phyloP scores from a whole-genome alignment of 768 basidiomycete species.

The Trametes sanguinea region DNA sequence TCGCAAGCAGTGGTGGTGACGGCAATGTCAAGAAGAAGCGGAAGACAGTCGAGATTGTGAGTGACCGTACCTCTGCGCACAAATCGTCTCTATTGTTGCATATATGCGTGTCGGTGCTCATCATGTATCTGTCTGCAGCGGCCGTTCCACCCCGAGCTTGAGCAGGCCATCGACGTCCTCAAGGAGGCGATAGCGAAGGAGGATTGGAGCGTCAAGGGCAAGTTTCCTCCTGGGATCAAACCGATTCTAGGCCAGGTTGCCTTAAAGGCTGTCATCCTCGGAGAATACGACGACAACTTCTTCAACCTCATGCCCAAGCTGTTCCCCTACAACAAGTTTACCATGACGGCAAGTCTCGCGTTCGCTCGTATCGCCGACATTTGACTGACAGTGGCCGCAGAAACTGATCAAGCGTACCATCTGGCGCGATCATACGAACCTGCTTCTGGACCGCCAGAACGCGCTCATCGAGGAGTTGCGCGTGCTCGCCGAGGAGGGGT shows the following conservation, averaged over 20 bases:
- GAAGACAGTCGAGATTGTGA: conserved; percentile 66
- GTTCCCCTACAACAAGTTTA: conserved; percentile 95
- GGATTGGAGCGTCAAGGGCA: conserved; percentile 78
- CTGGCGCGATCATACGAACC: conserved; percentile 67
- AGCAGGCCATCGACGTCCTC: conserved; percentile 59
- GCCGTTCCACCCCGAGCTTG: conserved; percentile 72
- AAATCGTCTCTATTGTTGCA: neutral
- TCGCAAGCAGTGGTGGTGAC: conserved; percentile 15
- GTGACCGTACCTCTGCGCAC: conserved; percentile 25
- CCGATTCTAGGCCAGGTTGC: conserved; percentile 72
- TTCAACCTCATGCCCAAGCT: conserved; percentile 85
- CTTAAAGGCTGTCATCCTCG: conserved; percentile 74
- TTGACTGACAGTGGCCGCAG: conserved; percentile 38
- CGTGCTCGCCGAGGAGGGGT: conserved; percentile 62
- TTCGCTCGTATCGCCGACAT: neutral
- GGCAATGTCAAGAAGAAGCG: conserved; percentile 60
- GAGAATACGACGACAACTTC: conserved; percentile 90
- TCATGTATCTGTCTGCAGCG: conserved; percentile 39
- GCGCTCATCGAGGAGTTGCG: conserved; percentile 64
- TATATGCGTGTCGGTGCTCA: neutral
- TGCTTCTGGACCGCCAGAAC: conserved; percentile 69
- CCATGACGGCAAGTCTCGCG: conserved; percentile 68
- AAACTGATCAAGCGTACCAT: conserved; percentile 94
- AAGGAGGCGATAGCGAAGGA: conserved; percentile 64
- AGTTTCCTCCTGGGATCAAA: conserved; percentile 84